A percentile compares a stretch with the other conserved stretches of the same genome.
Evolutionary conservation across 2,329 filamentous ascomycete genomes (phyloP).

Genomic region (Neofusicoccum parvum): DNA sequence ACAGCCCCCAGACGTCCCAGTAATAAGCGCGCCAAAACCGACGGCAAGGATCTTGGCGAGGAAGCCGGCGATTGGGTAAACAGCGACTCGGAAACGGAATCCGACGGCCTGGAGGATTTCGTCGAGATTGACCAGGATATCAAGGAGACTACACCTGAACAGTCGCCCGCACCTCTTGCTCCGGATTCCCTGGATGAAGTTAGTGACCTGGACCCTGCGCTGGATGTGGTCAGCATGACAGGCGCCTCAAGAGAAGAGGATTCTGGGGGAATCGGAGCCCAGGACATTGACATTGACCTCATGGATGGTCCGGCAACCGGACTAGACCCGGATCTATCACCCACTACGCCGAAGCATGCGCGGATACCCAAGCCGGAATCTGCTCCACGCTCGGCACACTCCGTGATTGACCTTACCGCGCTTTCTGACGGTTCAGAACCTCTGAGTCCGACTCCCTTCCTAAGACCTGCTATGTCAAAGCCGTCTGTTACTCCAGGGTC

Average conservation of each 20-base stretch:
- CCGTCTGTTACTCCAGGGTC: not conserved
- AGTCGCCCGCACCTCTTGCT: not conserved
- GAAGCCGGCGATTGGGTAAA: slow-evolving; percentile 53
- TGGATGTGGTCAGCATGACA: not conserved
- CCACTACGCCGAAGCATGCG: not conserved
- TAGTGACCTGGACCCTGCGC: no score
- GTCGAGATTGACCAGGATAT: slow-evolving; percentile 44
- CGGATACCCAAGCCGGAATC: not conserved
- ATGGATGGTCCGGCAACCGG: not conserved
- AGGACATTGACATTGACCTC: not conserved
- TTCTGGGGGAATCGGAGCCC: not conserved
- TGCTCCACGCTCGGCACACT: not conserved
- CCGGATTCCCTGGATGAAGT: not conserved
- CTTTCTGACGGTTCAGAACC: not conserved
- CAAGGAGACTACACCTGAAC: not conserved
- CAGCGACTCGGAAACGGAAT: slow-evolving; percentile 31
- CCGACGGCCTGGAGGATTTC: slow-evolving; percentile 53
- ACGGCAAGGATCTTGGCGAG: slow-evolving; percentile 26
- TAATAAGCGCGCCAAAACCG: not conserved
- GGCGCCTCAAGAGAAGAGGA: not conserved
- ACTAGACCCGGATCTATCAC: not conserved
- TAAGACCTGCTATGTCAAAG: no score
- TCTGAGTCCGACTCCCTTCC: not conserved
- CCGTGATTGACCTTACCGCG: not conserved
- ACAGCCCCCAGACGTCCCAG: not conserved